phyloP scores from a whole-genome alignment of 345 rosid species.

The Streptanthus diversifolius region DNA sequence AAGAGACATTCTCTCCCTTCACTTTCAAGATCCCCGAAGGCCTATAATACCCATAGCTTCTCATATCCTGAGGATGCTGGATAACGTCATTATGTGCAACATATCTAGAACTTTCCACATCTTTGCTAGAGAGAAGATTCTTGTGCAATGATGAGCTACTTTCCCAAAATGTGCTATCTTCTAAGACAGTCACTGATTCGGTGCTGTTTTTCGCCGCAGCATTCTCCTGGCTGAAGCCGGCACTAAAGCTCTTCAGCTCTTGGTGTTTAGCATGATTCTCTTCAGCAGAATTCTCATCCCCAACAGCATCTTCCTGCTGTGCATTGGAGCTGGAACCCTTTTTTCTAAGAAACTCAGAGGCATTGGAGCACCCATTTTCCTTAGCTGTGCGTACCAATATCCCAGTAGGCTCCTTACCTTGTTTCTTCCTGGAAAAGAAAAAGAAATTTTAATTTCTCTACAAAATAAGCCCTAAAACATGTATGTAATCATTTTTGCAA shows the following conservation, averaged over 20 bases:
- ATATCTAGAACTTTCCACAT: too few species aligned
- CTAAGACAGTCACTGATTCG: too few species aligned
- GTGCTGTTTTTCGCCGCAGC: too few species aligned
- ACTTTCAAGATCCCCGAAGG: slow-evolving; percentile 82
- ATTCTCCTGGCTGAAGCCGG: too few species aligned
- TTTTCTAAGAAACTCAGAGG: not conserved
- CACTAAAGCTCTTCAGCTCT: too few species aligned
- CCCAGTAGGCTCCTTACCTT: not conserved
- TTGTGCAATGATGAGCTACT: too few species aligned
- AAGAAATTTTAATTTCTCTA: not conserved
- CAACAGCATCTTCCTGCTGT: not conserved
- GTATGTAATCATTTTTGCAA: too few species aligned
- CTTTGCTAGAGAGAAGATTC: too few species aligned
- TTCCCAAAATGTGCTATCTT: too few species aligned
- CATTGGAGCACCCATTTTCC: not conserved
- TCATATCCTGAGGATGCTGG: slow-evolving; percentile 32
- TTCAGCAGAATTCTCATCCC: not conserved
- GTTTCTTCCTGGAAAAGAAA: not conserved
- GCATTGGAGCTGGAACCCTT: not conserved
- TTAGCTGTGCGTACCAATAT: not conserved
- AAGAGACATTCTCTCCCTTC: slow-evolving; percentile 51
- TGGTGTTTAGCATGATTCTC: too few species aligned
- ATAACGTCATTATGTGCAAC: too few species aligned
- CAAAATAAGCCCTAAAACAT: not conserved
- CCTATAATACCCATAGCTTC: slow-evolving; percentile 44